phyloP scores from a whole-genome alignment of 2,329 filamentous ascomycete genomes.

The Coleophoma crateriformis region DNA sequence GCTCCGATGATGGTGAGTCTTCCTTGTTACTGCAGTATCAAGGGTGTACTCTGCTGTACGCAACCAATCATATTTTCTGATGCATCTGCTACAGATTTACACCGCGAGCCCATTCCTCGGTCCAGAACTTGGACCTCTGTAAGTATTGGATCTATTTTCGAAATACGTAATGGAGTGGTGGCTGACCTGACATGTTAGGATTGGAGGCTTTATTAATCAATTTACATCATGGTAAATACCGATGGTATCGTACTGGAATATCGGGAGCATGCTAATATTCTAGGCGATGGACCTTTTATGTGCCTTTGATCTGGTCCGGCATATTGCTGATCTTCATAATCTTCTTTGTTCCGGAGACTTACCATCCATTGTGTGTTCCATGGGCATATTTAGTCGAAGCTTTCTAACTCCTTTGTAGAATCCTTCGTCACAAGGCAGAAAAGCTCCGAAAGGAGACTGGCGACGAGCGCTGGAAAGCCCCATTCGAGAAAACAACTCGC shows the following conservation, averaged over 20 bases:
- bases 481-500: conserved; percentile 1
- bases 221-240: conserved; percentile 46
- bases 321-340: conserved; percentile 43
- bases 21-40: too few relatives aligned
- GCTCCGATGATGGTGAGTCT: conserved; percentile 30
- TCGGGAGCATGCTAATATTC: conserved; percentile 16
- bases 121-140: conserved; percentile 56
- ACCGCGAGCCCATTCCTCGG: conserved; percentile 57
- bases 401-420: background rate
- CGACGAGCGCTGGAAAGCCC: conserved; percentile 4
- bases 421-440: conserved; percentile 7
- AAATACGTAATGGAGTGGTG: too few relatives aligned
- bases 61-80: too few relatives aligned
- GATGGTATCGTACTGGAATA: too few relatives aligned
- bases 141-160: too few relatives aligned
- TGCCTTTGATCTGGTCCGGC: conserved; percentile 57
- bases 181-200: conserved; percentile 10
- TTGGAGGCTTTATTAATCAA: conserved; percentile 59
- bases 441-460: conserved; percentile 5
- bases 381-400: too few relatives aligned
- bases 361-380: background rate
- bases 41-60: too few relatives aligned
- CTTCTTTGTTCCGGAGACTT: conserved; percentile 47
- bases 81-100: conserved; percentile 41
- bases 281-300: conserved; percentile 57